phyloP scores from a whole-genome alignment of 306 rosid species.

The Quercus agrifolia region DNA sequence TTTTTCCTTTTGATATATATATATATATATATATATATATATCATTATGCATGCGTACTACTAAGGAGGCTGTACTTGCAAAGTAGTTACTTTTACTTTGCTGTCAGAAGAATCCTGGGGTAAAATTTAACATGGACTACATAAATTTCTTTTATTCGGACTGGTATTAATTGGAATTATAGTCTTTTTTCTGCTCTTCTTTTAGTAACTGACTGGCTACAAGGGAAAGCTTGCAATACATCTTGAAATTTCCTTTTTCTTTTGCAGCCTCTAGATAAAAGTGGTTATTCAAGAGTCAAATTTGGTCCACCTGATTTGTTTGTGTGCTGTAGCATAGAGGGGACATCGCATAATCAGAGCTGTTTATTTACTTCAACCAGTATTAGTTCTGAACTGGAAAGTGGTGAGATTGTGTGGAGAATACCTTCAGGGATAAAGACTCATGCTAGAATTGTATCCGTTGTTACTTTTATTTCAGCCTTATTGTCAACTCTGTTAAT shows the following conservation, averaged over 20 bases:
- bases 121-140: neutral
- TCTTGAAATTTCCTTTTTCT: neutral
- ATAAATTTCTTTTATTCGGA: neutral
- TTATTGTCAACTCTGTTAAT: slow-evolving; percentile 53
- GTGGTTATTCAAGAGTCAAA: slow-evolving; percentile 62
- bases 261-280: slow-evolving; percentile 66
- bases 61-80: too few species aligned
- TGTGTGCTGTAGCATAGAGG: slow-evolving; percentile 46
- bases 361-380: slow-evolving; percentile 40
- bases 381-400: slow-evolving; percentile 20
- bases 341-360: slow-evolving; percentile 23
- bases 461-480: slow-evolving; percentile 56
- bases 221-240: neutral
- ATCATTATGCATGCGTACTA: neutral
- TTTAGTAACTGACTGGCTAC: neutral
- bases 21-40: too few species aligned
- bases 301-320: slow-evolving; percentile 60
- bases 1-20: neutral
- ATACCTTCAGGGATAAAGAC: slow-evolving; percentile 62
- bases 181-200: neutral
- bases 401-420: slow-evolving; percentile 52
- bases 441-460: slow-evolving; percentile 50
- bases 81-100: neutral
- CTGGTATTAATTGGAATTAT: neutral
- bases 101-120: neutral